Percentiles rank a stretch among this genome's conserved stretches.
phyloP scores from a whole-genome alignment of 441 rosid species.

The Pelargonium myrrhifolium region DNA sequence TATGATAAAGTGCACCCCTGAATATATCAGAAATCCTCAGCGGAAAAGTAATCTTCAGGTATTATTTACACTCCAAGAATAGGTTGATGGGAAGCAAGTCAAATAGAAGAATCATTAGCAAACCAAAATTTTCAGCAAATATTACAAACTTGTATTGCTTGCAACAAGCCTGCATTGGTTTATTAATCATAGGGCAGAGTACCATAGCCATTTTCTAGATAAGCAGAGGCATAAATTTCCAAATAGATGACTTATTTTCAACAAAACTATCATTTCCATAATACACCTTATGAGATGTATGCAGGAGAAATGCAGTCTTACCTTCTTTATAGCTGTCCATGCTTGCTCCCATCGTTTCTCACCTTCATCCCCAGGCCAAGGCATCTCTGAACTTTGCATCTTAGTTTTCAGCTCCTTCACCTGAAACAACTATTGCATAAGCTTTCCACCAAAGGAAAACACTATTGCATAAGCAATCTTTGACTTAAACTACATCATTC shows the following conservation, averaged over 20 bases:
- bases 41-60: background rate
- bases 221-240: background rate
- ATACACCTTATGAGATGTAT: background rate
- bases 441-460: background rate
- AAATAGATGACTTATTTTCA: background rate
- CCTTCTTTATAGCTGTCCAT: conserved; percentile 95
- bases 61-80: background rate
- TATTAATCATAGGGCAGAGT: too few species aligned
- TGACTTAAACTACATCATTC: too few species aligned
- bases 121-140: too few species aligned
- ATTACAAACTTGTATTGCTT: too few species aligned
- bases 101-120: too few species aligned
- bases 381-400: conserved; percentile 82
- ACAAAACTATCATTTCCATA: too few species aligned
- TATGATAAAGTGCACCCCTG: conserved; percentile 17
- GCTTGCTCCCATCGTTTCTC: conserved; percentile 86
- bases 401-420: conserved; percentile 72
- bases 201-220: too few species aligned
- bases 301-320: conserved; percentile 20
- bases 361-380: conserved; percentile 99
- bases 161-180: too few species aligned
- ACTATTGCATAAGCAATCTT: background rate
- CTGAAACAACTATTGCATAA: conserved; percentile 35
- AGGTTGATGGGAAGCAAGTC: background rate
- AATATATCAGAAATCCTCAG: conserved; percentile 14